These are phyloP conservation scores for Scutellaria baicalensis DNA, from an alignment of 257 asterid species.

Conservation along the genomic window DNA sequence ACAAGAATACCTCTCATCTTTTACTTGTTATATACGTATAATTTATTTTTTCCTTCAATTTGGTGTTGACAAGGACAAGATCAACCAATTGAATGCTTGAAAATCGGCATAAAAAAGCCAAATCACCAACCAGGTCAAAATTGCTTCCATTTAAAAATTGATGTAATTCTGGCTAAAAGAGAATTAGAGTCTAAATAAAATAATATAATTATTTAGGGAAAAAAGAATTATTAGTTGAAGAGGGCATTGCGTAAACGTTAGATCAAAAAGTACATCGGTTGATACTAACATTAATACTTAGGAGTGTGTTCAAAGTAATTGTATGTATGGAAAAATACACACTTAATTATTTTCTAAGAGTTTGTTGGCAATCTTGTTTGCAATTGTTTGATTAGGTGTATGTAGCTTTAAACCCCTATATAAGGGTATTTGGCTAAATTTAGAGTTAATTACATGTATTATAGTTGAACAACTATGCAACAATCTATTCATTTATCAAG, in stretches of 20 bases:
- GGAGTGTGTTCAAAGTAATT: conserved; percentile 11
- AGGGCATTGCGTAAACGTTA: not conserved
- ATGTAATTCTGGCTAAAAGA: not conserved
- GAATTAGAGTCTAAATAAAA: not conserved
- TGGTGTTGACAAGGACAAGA: conserved; percentile 7
- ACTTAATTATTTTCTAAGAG: conserved; percentile 1
- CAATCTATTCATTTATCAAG: no score
- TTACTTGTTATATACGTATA: not conserved
- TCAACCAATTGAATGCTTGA: conserved; percentile 5
- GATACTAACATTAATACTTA: not conserved
- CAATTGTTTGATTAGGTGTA: no score
- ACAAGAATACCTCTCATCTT: no score
- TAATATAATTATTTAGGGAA: not conserved
- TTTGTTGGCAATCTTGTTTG: no score
- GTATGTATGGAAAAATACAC: conserved; percentile 4
- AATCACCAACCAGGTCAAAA: not conserved
- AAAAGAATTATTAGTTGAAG: not conserved
- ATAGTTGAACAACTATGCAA: no score
- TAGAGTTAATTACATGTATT: no score
- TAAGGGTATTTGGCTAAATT: no score
- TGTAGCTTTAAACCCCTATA: no score
- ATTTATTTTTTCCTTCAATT: not conserved
- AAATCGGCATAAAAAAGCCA: not conserved
- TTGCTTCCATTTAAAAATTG: conserved; percentile 8
- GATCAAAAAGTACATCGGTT: not conserved